Conservation (phyloP, 2,329 filamentous ascomycete genomes). For the Pseudogymnoascus destructans region DNA sequence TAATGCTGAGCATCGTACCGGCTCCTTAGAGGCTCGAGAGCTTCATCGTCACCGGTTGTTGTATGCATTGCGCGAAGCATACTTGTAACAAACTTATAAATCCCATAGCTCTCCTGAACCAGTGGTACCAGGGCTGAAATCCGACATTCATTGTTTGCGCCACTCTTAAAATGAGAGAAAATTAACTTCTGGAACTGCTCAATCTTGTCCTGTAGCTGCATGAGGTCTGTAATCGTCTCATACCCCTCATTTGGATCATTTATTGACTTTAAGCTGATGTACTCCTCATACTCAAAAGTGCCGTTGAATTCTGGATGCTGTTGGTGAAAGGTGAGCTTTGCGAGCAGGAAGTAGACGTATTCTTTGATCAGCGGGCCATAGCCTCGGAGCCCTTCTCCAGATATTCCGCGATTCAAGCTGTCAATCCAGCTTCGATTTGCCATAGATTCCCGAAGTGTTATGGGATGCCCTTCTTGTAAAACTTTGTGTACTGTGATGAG, state of each 20-base stretch:
- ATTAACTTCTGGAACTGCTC: constrained; percentile 97
- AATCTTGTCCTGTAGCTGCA: constrained; percentile 95
- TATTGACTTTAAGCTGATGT: constrained; percentile 93
- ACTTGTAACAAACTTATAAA: constrained; percentile 99
- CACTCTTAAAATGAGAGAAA: constrained; percentile 87
- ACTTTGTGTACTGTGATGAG: constrained; percentile 97
- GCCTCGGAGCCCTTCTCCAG: constrained; percentile 73
- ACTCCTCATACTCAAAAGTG: constrained; percentile 97
- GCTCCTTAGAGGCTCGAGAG: constrained; percentile 71
- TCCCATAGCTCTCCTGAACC: constrained; percentile 95
- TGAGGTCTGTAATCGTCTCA: constrained; percentile 92
- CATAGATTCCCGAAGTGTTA: constrained; percentile 78
- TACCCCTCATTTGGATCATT: constrained; percentile 97
- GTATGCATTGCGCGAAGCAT: constrained; percentile 98
- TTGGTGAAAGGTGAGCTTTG: constrained; percentile 92
- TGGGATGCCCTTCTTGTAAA: constrained; percentile 87
- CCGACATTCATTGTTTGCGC: constrained; percentile 88
- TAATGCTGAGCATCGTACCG: constrained; percentile 95
- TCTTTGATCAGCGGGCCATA: constrained; percentile 89
- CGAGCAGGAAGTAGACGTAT: constrained; percentile 90
- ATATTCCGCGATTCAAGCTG: constrained; percentile 71
- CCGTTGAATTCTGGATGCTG: constrained; percentile 98
- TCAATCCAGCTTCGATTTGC: constrained; percentile 84
- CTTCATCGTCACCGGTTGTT: constrained; percentile 86
- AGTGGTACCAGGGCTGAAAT: constrained; percentile 88